Evolutionary conservation across 768 basidiomycete genomes (phyloP), one percentile per base, ranked within the genome.

Genomic region (Lactarius sp.): DNA sequence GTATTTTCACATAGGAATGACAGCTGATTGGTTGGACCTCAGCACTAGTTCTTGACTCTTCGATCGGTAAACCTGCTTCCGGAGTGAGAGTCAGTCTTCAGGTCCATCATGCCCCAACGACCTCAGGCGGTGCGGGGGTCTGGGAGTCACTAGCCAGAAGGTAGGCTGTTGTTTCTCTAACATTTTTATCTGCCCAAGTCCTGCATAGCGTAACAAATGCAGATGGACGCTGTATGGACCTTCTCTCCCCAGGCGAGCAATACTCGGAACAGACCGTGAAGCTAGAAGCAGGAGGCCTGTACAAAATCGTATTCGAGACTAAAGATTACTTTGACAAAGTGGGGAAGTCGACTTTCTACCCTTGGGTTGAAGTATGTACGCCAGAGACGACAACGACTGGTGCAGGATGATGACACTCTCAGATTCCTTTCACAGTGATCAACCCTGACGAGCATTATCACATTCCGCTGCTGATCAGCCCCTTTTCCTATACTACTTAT

Each of bases 401-500:
- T 34, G 36, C 31, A 27, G 6, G 49, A 31, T 42, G 70, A 31
- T 59, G 14, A 52, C 37, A 0, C 47, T 55, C 42, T 14, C 50
- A 68, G 94, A 90, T 97, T 66, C 81, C 85, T 1, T 97, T 97
- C 74, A 77, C 78, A 27, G 82, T 94, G 55, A 77, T 80, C 51
- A 81, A 86, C 64, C 86, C 91, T 7, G 73, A 81, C 56, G 89
- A 95, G 69, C 93, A 96, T 70, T 88, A 94, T 72, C 94, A 97
- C 68, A 86, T 97, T 57, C 94, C 94, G 0, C 78, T 97, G n/a
- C 75, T 97, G 14, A 87, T 96, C 70, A 95, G 91, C 72, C 93
- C 94, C 5, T 93, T 87, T 74, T 90, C 89, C 4, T 97, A 85
- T 73, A 94, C 94, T 14, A 95, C 94, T 6, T 97, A 96, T 72